A percentile compares a stretch with the other conserved stretches of the same genome.
Evolutionary conservation across 2,329 filamentous ascomycete species (phyloP).

Genomic region (Penicillium sp.): DNA sequence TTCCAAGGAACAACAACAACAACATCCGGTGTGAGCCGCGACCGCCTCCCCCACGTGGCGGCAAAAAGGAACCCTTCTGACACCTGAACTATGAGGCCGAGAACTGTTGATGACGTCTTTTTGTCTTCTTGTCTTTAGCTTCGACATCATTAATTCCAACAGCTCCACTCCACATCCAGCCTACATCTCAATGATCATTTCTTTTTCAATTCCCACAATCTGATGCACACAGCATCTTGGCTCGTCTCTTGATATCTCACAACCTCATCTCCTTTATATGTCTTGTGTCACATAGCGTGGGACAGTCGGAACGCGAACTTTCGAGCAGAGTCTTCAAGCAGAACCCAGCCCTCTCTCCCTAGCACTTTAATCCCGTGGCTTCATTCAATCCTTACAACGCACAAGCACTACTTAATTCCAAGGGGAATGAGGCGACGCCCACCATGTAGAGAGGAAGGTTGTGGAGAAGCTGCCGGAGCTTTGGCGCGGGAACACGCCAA

Average conservation of each 20-base stretch:
- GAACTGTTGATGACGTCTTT: not conserved
- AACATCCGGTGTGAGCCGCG: not conserved
- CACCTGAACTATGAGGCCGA: not conserved
- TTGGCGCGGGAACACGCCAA: no score
- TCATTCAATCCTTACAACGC: no score
- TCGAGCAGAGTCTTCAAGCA: no score
- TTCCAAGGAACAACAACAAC: not conserved
- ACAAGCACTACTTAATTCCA: no score
- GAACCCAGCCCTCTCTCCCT: no score
- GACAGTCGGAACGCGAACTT: not conserved
- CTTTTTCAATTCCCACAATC: no score
- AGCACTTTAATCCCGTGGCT: constrained; percentile 15
- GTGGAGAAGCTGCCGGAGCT: no score
- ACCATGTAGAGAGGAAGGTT: no score
- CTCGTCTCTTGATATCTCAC: not conserved
- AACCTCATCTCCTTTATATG: not conserved
- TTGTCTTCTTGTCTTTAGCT: not conserved
- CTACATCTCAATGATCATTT: no score
- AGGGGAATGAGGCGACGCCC: no score
- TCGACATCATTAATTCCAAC: not conserved
- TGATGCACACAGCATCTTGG: not conserved
- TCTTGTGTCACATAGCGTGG: not conserved
- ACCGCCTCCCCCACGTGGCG: not conserved
- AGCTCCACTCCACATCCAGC: not conserved
- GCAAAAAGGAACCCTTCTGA: not conserved